phyloP scores from a whole-genome alignment of 768 basidiomycete genomes.

The Panus rudis region DNA sequence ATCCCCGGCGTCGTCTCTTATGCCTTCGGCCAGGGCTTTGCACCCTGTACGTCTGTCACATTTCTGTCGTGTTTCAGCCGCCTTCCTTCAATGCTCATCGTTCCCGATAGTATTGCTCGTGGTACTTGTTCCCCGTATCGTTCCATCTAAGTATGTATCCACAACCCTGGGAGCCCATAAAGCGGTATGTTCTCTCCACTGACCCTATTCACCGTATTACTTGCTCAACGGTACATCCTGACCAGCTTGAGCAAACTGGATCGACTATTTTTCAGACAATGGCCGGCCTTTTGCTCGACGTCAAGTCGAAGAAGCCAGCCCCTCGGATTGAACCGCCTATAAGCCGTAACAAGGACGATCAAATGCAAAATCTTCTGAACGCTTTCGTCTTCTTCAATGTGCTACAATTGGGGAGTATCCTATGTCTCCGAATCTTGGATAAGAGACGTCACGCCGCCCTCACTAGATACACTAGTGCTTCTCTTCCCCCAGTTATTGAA shows the following conservation, averaged over 20 bases:
- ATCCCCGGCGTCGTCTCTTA: slow-evolving; percentile 56
- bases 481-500: slow-evolving; percentile 12
- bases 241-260: slow-evolving; percentile 68
- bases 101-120: slow-evolving; percentile 54
- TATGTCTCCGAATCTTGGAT: slow-evolving; percentile 44
- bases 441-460: slow-evolving; percentile 28
- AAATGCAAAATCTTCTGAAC: slow-evolving; percentile 45
- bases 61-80: neutral
- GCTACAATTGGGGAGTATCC: slow-evolving; percentile 45
- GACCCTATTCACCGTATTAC: neutral
- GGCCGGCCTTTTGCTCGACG: slow-evolving; percentile 63
- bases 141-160: slow-evolving; percentile 64
- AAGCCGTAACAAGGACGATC: slow-evolving; percentile 16
- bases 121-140: slow-evolving; percentile 66
- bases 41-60: slow-evolving; percentile 45
- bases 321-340: slow-evolving; percentile 1
- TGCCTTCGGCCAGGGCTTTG: slow-evolving; percentile 65
- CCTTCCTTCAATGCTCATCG: slow-evolving; percentile 2
- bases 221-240: neutral
- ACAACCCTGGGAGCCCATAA: slow-evolving; percentile 77
- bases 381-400: slow-evolving; percentile 51
- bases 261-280: slow-evolving; percentile 67
- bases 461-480: slow-evolving; percentile 10
- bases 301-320: slow-evolving; percentile 22
- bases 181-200: slow-evolving; percentile 39